Evolutionary conservation across 169 alveolate genomes (phyloP), one percentile per base, ranked within the genome.

Genomic region (Plasmodium malariae): DNA sequence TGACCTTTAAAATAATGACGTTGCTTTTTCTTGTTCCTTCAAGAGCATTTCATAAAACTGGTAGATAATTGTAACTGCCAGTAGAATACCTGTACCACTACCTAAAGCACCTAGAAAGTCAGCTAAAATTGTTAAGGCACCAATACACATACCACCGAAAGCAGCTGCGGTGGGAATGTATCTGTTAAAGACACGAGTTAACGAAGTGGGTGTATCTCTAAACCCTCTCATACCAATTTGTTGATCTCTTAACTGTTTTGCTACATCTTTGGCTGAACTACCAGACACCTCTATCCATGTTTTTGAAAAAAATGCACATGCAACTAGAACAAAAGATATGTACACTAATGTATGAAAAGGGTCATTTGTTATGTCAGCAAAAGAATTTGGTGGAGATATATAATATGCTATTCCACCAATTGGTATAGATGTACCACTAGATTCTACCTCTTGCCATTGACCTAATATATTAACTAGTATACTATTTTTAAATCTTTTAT

Each of bases 261-360:
- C 99, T 57, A 99, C 99, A 93, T 99, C 99, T 63, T 97, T 95
- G 6, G 99, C 99, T 57, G 99, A 96, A 63, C 98, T 94, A 30
- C 99, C 99, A n/a, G 99, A 97, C 21, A 98, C 99, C 88, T 99
- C 99, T 55, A 98, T 98, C 99, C 99, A 99, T 14, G 99, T 98
- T 95, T 98, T 99, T 24, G 99, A 98, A 98, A 99, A 99, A 80
- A 98, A 93, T 5, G 99, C 99, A 91, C 99, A 99, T 30, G 99
- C 96, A 68, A 96, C 94, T 78, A 98, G 92, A 49, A 98, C 99
- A 95, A 99, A 98, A 14, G 99, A 95, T 63, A 98, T 97, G 94
- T 99, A 99, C 67, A 98, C 94, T 87, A 98, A 88, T 7, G 99
- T 97, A 89, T 98, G 99, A 78, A 99, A 89, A 11, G 99, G 99